A percentile compares a stretch with the other conserved stretches of the same genome.
phyloP scores from a whole-genome alignment of 2,329 filamentous ascomycete species.

The Talaromyces rugulosus region DNA sequence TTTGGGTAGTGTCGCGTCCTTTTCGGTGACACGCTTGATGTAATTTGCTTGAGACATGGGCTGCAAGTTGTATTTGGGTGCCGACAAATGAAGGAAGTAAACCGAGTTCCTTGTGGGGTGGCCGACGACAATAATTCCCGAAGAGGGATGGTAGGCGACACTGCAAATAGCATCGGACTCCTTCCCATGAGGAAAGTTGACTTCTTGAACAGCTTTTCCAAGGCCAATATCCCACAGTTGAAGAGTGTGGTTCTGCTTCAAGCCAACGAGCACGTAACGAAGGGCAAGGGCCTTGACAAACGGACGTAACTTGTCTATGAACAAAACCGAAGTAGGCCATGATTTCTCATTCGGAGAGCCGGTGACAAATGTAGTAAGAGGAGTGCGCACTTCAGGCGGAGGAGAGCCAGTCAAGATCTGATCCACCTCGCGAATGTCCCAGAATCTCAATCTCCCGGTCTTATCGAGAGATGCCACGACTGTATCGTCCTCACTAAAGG shows the following conservation, averaged over 20 bases:
- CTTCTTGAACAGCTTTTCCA: conserved; percentile 91
- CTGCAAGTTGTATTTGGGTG: conserved; percentile 80
- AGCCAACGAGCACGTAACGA: conserved; percentile 92
- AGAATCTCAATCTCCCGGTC: conserved; percentile 93
- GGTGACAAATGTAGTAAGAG: conserved; percentile 80
- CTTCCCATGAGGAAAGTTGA: conserved; percentile 92
- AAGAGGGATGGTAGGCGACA: conserved; percentile 86
- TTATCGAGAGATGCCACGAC: conserved; percentile 95
- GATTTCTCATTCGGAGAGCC: conserved; percentile 87
- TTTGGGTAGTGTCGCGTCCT: conserved; percentile 69
- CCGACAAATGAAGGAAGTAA: conserved; percentile 93
- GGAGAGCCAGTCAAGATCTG: conserved; percentile 44
- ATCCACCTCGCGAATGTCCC: conserved; percentile 83
- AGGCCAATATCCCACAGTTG: conserved; percentile 98
- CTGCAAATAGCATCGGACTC: conserved; percentile 98
- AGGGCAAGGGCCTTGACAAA: conserved; percentile 86
- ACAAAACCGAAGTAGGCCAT: conserved; percentile 91
- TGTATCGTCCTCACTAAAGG: conserved; percentile 93
- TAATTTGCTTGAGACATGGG: conserved; percentile 83
- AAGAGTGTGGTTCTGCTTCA: conserved; percentile 98
- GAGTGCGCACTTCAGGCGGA: conserved; percentile 74
- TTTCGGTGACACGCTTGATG: conserved; percentile 70
- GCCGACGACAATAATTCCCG: conserved; percentile 89
- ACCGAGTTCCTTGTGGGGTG: conserved; percentile 96
- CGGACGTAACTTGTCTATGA: conserved; percentile 92